phyloP scores from a whole-genome alignment of 2,329 filamentous ascomycete species.

The Graphium sp. region DNA sequence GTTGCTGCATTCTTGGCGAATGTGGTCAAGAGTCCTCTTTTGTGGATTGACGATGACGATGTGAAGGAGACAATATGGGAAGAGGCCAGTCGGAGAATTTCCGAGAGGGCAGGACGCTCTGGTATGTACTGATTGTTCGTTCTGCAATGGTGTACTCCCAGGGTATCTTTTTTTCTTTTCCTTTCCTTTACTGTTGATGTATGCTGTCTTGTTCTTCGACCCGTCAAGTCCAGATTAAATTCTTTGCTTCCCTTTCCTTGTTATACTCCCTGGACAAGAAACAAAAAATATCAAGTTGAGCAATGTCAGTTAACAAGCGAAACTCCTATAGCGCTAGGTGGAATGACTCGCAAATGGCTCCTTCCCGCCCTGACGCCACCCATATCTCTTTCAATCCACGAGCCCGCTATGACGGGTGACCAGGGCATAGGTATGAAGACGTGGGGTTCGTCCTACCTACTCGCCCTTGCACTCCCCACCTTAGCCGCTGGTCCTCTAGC shows the following conservation, averaged over 20 bases:
- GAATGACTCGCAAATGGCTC: slow-evolving; percentile 37
- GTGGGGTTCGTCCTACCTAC: slow-evolving; percentile 80
- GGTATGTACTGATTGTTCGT: slow-evolving; percentile 21
- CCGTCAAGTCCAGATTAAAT: no score
- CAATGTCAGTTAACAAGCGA: no score
- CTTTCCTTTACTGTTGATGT: no score
- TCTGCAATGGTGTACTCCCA: not conserved
- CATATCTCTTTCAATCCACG: slow-evolving; percentile 57
- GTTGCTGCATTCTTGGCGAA: slow-evolving; percentile 50
- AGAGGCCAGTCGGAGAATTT: slow-evolving; percentile 60
- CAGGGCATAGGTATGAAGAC: slow-evolving; percentile 75
- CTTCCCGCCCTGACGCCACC: slow-evolving; percentile 19
- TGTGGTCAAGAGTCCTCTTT: slow-evolving; percentile 49
- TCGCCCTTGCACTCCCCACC: slow-evolving; percentile 52
- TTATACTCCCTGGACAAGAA: no score
- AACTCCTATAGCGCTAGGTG: slow-evolving; percentile 30
- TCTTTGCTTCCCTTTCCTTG: no score
- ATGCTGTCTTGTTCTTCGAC: no score
- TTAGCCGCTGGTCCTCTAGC: slow-evolving; percentile 26
- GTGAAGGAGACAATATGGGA: slow-evolving; percentile 59
- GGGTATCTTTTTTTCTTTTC: not conserved
- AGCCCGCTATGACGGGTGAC: slow-evolving; percentile 78
- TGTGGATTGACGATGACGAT: slow-evolving; percentile 52
- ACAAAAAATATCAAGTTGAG: no score
- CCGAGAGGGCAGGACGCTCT: slow-evolving; percentile 69